phyloP scores from a whole-genome alignment of 352 stramenopile genomes.

The Pythium vanterpoolii region DNA sequence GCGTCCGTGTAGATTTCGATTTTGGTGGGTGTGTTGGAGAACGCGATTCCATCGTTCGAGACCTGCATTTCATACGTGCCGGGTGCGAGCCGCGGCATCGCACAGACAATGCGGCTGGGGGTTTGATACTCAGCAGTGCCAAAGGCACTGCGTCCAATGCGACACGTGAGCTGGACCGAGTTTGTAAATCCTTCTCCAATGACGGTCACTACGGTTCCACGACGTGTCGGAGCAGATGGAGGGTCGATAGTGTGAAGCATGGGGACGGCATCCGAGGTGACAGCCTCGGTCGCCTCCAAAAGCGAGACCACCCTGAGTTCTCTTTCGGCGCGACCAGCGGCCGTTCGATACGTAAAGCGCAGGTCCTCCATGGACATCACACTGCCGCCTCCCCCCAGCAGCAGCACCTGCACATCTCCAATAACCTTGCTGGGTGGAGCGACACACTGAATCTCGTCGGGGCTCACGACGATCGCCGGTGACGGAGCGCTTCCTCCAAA shows the following conservation, averaged over 20 bases:
- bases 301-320: slow-evolving; percentile 9
- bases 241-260: slow-evolving; percentile 18
- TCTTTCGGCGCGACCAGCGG: slow-evolving; percentile 11
- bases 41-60: slow-evolving; percentile 63
- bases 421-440: slow-evolving; percentile 12
- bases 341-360: slow-evolving; percentile 44
- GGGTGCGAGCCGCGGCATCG: slow-evolving; percentile 48
- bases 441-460: slow-evolving; percentile 26
- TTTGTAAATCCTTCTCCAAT: slow-evolving; percentile 75
- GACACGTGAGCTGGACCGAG: slow-evolving; percentile 67
- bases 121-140: slow-evolving; percentile 53
- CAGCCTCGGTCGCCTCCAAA: background rate
- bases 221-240: slow-evolving; percentile 17
- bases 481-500: slow-evolving; percentile 41
- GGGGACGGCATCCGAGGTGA: slow-evolving; percentile 1
- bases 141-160: slow-evolving; percentile 62
- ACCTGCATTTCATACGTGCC: slow-evolving; percentile 70
- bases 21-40: slow-evolving; percentile 50
- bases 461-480: slow-evolving; percentile 15
- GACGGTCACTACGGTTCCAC: slow-evolving; percentile 73
- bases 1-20: slow-evolving; percentile 78
- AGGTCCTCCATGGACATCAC: slow-evolving; percentile 37
- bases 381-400: slow-evolving; percentile 34
- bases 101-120: slow-evolving; percentile 48
- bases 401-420: slow-evolving; percentile 36